Percentiles rank a stretch among this genome's conserved stretches.
Conservation (phyloP, 192 early-diverging fungal genomes). For the Bifiguratus adelaidae region DNA sequence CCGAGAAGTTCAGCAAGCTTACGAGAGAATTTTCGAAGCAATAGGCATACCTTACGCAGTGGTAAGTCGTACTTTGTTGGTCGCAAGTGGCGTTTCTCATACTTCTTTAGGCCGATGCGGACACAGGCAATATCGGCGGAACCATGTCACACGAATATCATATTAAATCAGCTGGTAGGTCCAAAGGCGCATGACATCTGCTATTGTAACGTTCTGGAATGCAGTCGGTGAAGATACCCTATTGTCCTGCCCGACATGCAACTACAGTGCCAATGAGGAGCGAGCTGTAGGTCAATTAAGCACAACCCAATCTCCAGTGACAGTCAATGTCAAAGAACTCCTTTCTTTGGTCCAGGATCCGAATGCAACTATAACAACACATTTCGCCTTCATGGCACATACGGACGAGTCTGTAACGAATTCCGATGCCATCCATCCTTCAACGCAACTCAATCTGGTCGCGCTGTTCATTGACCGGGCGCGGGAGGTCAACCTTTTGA, state of each 20-base stretch:
- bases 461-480: no score
- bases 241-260: slow-evolving; percentile 58
- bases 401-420: no score
- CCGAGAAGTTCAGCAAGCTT: slow-evolving; percentile 59
- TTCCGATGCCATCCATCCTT: no score
- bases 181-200: no score
- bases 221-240: slow-evolving; percentile 77
- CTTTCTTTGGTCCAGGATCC: no score
- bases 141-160: slow-evolving; percentile 86
- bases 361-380: no score
- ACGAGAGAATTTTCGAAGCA: slow-evolving; percentile 59
- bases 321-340: no score
- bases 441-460: no score
- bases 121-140: slow-evolving; percentile 89
- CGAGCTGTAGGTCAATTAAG: slow-evolving; percentile 37
- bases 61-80: slow-evolving; percentile 24
- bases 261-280: slow-evolving; percentile 82
- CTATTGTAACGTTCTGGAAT: not conserved
- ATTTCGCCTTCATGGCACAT: no score
- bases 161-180: slow-evolving; percentile 49
- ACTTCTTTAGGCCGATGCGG: slow-evolving; percentile 61
- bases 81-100: not conserved
- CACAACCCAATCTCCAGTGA: no score
- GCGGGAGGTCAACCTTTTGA: no score
- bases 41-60: slow-evolving; percentile 72